phyloP scores from a whole-genome alignment of 2,329 filamentous ascomycete species.

The Daldinia sp. region DNA sequence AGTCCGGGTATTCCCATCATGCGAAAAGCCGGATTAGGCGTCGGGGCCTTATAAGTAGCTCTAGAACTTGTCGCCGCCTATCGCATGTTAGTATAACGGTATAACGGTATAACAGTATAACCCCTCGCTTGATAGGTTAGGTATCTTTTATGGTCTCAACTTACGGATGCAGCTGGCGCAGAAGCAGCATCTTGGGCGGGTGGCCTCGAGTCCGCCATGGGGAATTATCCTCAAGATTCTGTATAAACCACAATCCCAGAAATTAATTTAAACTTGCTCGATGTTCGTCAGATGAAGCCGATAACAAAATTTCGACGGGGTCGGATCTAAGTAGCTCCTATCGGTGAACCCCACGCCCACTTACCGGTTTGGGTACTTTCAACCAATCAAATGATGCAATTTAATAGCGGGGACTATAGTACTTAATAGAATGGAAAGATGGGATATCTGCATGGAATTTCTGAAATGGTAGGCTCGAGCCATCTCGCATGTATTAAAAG shows the following conservation, averaged over 20 bases:
- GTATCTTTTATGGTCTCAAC: background rate
- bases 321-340: conserved; percentile 36
- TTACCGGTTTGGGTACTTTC: conserved; percentile 17
- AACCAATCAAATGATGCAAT: conserved; percentile 18
- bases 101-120: too few species aligned
- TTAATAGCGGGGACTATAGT: background rate
- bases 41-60: conserved; percentile 52
- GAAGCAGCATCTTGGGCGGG: conserved; percentile 23
- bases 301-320: conserved; percentile 35
- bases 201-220: conserved; percentile 39
- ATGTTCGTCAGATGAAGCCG: conserved; percentile 6
- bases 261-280: background rate
- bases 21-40: conserved; percentile 75
- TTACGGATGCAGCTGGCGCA: conserved; percentile 25
- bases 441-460: background rate
- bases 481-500: background rate
- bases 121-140: background rate
- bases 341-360: conserved; percentile 22
- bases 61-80: conserved; percentile 42
- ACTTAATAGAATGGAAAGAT: background rate
- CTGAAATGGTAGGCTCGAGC: background rate
- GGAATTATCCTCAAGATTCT: background rate
- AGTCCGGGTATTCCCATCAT: conserved; percentile 88
- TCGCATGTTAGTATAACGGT: background rate
- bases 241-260: background rate